These are phyloP conservation scores for Tulasnella sp. DNA, from an alignment of 768 basidiomycete species.

Conservation along the genomic window DNA sequence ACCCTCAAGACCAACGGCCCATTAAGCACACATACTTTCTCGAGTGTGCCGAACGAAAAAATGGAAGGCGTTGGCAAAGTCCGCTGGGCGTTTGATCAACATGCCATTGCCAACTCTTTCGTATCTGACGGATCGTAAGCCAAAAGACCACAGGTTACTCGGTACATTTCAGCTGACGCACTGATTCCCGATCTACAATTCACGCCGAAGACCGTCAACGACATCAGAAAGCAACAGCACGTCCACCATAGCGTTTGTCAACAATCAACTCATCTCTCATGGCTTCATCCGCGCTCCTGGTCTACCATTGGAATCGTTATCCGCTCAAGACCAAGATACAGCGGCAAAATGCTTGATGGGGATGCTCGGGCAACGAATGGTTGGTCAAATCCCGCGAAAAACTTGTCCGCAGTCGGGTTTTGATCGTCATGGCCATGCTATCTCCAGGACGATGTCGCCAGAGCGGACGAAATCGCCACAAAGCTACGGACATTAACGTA, in stretches of 20 bases:
- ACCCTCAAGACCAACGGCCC: not conserved
- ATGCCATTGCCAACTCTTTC: conserved; percentile 19
- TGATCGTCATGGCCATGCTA: not conserved
- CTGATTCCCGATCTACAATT: not conserved
- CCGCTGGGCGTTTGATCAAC: conserved; percentile 24
- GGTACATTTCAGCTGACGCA: not conserved
- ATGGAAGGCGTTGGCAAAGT: conserved; percentile 24
- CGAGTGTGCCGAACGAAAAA: not conserved
- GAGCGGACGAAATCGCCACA: conserved; percentile 74
- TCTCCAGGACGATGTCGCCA: conserved; percentile 69
- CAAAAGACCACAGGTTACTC: not conserved
- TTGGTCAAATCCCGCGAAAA: conserved; percentile 48
- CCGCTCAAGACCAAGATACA: conserved; percentile 57
- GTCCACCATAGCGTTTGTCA: conserved; percentile 57
- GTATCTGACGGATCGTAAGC: conserved; percentile 1
- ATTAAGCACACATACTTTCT: not conserved
- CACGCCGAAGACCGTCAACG: not conserved
- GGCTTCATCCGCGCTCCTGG: conserved; percentile 70
- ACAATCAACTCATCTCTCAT: conserved; percentile 80
- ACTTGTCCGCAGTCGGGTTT: not conserved
- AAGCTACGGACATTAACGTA: conserved; percentile 78
- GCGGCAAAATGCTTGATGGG: conserved; percentile 74
- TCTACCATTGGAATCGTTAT: conserved; percentile 66
- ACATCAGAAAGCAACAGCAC: conserved; percentile 17
- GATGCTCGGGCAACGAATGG: conserved; percentile 76